phyloP scores from a whole-genome alignment of 2,329 filamentous ascomycete genomes.

The Neocucurbitaria cava region DNA sequence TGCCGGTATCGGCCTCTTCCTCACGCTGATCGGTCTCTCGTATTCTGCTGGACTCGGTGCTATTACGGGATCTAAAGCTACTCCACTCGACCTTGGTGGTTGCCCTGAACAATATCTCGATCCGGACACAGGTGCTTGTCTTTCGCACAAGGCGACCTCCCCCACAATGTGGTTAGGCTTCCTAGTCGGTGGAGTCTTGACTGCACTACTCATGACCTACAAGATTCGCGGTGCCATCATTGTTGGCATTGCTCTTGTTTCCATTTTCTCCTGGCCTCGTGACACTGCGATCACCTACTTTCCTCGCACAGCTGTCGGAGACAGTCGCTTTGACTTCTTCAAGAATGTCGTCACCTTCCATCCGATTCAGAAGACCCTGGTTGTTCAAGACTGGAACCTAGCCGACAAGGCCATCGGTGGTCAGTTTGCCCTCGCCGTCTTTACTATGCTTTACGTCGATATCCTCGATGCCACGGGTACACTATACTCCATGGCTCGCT shows the following conservation, averaged over 20 bases:
- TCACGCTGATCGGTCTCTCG: conserved; percentile 78
- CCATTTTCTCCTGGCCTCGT: conserved; percentile 87
- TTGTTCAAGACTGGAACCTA: conserved; percentile 77
- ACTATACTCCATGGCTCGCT: conserved; percentile 87
- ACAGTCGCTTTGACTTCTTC: conserved; percentile 82
- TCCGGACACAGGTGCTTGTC: conserved; percentile 61
- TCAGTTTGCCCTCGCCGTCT: conserved; percentile 81
- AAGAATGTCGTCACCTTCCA: conserved; percentile 86
- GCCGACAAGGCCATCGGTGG: conserved; percentile 64
- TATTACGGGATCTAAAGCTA: conserved; percentile 70
- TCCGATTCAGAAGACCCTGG: conserved; percentile 72
- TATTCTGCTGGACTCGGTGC: conserved; percentile 84
- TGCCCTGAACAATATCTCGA: conserved; percentile 64
- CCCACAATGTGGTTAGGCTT: conserved; percentile 88
- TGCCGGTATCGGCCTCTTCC: conserved; percentile 85
- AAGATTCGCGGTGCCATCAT: conserved; percentile 87
- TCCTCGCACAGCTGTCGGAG: conserved; percentile 72
- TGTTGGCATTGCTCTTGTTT: conserved; percentile 80
- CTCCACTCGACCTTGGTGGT: conserved; percentile 77
- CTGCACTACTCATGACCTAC: conserved; percentile 81
- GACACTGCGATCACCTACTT: conserved; percentile 79
- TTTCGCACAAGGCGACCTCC: conserved; percentile 76
- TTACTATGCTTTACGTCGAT: conserved; percentile 90
- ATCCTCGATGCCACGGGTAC: conserved; percentile 85
- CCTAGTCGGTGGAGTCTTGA: conserved; percentile 82